phyloP scores from a whole-genome alignment of 495 filamentous ascomycete genomes.

The Podospora pseudopauciseta region DNA sequence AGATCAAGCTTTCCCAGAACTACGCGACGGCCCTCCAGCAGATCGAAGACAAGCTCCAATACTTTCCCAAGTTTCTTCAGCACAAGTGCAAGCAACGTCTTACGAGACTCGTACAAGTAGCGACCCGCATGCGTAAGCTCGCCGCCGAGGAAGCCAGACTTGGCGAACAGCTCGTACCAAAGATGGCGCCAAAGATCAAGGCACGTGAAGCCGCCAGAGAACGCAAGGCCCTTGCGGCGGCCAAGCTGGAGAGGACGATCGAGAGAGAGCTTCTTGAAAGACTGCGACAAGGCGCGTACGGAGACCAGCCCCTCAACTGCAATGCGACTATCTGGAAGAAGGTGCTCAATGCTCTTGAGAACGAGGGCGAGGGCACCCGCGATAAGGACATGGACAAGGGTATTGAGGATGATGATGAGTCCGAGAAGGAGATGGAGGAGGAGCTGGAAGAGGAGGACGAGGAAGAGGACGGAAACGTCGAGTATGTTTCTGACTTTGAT shows the following conservation, averaged over 20 bases:
- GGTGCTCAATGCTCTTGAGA: slow-evolving; percentile 86
- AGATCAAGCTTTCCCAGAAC: slow-evolving; percentile 83
- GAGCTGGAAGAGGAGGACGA: slow-evolving; percentile 65
- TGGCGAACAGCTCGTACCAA: slow-evolving; percentile 86
- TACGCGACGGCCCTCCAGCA: slow-evolving; percentile 81
- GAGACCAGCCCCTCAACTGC: slow-evolving; percentile 89
- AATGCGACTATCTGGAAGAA: slow-evolving; percentile 96
- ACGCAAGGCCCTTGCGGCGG: slow-evolving; percentile 87
- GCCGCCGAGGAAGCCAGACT: slow-evolving; percentile 84
- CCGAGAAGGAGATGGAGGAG: slow-evolving; percentile 62
- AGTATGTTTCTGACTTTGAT: slow-evolving; percentile 70
- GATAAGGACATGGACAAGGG: slow-evolving; percentile 86
- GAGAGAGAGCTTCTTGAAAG: slow-evolving; percentile 94
- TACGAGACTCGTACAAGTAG: slow-evolving; percentile 89
- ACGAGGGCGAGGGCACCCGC: slow-evolving; percentile 73
- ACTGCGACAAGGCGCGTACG: slow-evolving; percentile 88
- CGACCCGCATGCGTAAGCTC: slow-evolving; percentile 76
- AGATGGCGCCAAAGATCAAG: slow-evolving; percentile 87
- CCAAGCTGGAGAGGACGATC: slow-evolving; percentile 93
- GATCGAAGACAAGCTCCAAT: slow-evolving; percentile 82
- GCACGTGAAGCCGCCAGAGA: slow-evolving; percentile 86
- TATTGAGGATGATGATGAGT: slow-evolving; percentile 72
- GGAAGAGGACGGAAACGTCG: slow-evolving; percentile 68
- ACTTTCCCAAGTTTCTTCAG: slow-evolving; percentile 92
- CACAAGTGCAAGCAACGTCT: slow-evolving; percentile 99